Evolutionary conservation across 768 basidiomycete genomes (phyloP), one percentile per base, ranked within the genome.

Genomic region (Termitomyces sp.): DNA sequence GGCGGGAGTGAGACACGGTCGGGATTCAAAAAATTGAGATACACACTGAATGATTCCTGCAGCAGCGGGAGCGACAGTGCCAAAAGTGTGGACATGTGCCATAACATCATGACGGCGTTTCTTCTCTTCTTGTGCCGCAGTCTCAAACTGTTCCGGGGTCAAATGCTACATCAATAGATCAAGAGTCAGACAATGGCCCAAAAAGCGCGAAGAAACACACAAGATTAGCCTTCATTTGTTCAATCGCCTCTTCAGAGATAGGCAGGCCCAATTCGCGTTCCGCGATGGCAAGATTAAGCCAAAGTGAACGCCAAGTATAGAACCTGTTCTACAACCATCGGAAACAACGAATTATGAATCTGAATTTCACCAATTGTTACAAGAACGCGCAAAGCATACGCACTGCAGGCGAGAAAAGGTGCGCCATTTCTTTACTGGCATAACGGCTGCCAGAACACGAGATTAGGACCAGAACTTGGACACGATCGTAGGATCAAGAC

Each of bases 21-120:
- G 11, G 11, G 48, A 23, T 8, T 23, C 1, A n/a, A 37, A 44
- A 29, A 23, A 53, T 16, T 14, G 16, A 50, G 29, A 40, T 27
- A 76, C 83, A 58, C 63, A 92, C 91, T 98, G 95, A 63, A 98
- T 97, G 67, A 98, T 96, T 17, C 94, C 92, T 16, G 95, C 95
- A 25, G 95, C 95, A 34, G 92, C 90, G 9, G 95, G 95, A 1
- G 95, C 95, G 52, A 95, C 89, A 44, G 80, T 82, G 5, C 95
- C 95, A 69, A 98, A 99, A 4, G 95, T 97, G 74, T 98, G 94
- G 43, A 99, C 97, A 68, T 99, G 97, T 0, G 97, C 97, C 97
- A 99, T 99, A 43, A 99, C 97, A 73, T 99, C 97, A 75, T 99
- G 97, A 12, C 97, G 82, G 25, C 97, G 77, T 74, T 94, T 97